These are phyloP conservation scores for Iris pallida DNA, from an alignment of 116 monocot genomes.

Conservation along the genomic window DNA sequence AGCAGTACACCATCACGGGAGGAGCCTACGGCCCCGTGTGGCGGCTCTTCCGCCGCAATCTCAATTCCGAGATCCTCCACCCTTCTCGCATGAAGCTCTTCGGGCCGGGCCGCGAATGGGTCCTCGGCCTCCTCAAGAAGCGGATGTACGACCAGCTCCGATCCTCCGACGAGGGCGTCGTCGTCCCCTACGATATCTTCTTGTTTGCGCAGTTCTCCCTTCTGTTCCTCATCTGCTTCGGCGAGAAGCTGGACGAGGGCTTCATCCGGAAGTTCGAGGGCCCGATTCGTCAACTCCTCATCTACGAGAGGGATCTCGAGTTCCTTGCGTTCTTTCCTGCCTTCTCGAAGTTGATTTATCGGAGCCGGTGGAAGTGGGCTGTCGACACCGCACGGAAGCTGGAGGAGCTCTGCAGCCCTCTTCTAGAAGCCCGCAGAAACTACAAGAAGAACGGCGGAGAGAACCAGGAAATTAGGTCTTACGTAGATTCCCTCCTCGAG, in stretches of 20 bases:
- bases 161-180: neutral
- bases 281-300: too few species aligned
- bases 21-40: conserved; percentile 26
- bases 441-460: too few species aligned
- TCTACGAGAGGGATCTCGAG: conserved; percentile 8
- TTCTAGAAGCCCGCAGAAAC: conserved; percentile 13
- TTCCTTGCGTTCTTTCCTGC: conserved; percentile 5
- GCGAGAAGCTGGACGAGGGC: conserved; percentile 4
- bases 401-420: neutral
- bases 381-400: neutral
- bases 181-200: conserved; percentile 16
- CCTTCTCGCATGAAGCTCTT: conserved; percentile 16
- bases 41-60: conserved; percentile 44
- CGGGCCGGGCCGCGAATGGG: conserved; percentile 27
- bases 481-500: conserved; percentile 13
- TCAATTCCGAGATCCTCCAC: conserved; percentile 33
- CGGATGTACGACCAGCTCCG: neutral
- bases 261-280: neutral
- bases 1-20: conserved; percentile 4
- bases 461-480: too few species aligned
- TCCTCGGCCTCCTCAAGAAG: conserved; percentile 6
- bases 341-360: conserved; percentile 3
- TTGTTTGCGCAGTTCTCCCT: neutral
- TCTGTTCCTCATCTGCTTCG: conserved; percentile 7
- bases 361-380: neutral